Conservation (phyloP, 2,329 filamentous ascomycete genomes). For the Exophiala sp. region DNA sequence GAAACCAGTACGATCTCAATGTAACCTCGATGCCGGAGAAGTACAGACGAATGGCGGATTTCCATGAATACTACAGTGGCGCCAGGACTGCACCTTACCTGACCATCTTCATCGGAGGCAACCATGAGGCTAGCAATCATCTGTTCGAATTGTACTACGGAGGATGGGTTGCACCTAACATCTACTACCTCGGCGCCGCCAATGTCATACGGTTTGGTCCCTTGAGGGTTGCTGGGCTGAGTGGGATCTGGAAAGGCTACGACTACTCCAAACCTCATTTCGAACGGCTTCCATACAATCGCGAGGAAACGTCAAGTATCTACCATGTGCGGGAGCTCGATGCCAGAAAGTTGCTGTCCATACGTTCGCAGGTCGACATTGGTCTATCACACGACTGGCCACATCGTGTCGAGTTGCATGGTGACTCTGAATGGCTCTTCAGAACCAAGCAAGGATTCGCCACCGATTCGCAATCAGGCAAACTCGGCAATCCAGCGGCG, state of each 20-base stretch:
- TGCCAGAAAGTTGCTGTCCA: conserved; percentile 76
- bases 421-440: conserved; percentile 64
- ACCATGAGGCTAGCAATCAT: conserved; percentile 89
- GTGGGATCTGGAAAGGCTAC: conserved; percentile 89
- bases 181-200: conserved; percentile 92
- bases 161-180: conserved; percentile 93
- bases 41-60: conserved; percentile 83
- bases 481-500: conserved; percentile 73
- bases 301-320: conserved; percentile 69
- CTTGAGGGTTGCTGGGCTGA: conserved; percentile 80
- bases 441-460: conserved; percentile 67
- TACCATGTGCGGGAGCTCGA: conserved; percentile 90
- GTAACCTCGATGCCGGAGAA: conserved; percentile 86
- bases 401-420: conserved; percentile 69
- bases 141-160: conserved; percentile 92
- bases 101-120: conserved; percentile 88
- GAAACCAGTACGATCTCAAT: conserved; percentile 80
- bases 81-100: conserved; percentile 70
- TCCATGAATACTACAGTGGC: conserved; percentile 89
- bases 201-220: conserved; percentile 81
- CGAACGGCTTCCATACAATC: conserved; percentile 78
- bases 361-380: conserved; percentile 83
- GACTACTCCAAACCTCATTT: conserved; percentile 79
- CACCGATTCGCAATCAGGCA: conserved; percentile 67
- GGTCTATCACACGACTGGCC: conserved; percentile 97